These are phyloP conservation scores for Plasmodium vivax DNA, from an alignment of 169 alveolate genomes.

Conservation along the genomic window DNA sequence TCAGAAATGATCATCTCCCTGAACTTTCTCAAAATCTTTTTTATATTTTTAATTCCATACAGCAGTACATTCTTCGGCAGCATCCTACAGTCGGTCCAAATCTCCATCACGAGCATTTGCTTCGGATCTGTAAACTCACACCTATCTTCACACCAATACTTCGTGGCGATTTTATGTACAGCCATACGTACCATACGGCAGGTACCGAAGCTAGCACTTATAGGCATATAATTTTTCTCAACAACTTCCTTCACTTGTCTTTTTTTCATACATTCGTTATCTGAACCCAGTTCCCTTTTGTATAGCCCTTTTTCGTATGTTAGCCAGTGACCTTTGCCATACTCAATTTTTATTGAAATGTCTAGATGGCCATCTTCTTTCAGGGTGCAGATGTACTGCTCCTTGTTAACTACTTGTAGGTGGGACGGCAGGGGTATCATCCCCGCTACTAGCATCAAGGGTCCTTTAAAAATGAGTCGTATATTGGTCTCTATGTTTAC, in stretches of 20 bases:
- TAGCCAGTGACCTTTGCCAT: slow-evolving; percentile 85
- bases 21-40: slow-evolving; percentile 60
- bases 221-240: slow-evolving; percentile 84
- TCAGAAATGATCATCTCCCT: slow-evolving; percentile 65
- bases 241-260: slow-evolving; percentile 82
- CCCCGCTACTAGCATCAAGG: slow-evolving; percentile 86
- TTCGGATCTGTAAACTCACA: slow-evolving; percentile 86
- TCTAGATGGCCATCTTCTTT: slow-evolving; percentile 84
- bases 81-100: slow-evolving; percentile 84
- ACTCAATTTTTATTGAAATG: slow-evolving; percentile 86
- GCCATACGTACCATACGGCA: slow-evolving; percentile 89
- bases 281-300: slow-evolving; percentile 86
- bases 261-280: slow-evolving; percentile 82
- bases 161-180: slow-evolving; percentile 88
- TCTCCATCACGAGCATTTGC: slow-evolving; percentile 87
- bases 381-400: slow-evolving; percentile 82
- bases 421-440: slow-evolving; percentile 85
- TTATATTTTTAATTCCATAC: slow-evolving; percentile 75
- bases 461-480: slow-evolving; percentile 83
- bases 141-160: slow-evolving; percentile 84
- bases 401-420: slow-evolving; percentile 80
- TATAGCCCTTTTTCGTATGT: slow-evolving; percentile 79
- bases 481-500: slow-evolving; percentile 77
- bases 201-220: slow-evolving; percentile 85
- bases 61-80: slow-evolving; percentile 79